Evolutionary conservation across 371 early-diverging fungal species (phyloP).

Genomic region (Mortierella sp.): DNA sequence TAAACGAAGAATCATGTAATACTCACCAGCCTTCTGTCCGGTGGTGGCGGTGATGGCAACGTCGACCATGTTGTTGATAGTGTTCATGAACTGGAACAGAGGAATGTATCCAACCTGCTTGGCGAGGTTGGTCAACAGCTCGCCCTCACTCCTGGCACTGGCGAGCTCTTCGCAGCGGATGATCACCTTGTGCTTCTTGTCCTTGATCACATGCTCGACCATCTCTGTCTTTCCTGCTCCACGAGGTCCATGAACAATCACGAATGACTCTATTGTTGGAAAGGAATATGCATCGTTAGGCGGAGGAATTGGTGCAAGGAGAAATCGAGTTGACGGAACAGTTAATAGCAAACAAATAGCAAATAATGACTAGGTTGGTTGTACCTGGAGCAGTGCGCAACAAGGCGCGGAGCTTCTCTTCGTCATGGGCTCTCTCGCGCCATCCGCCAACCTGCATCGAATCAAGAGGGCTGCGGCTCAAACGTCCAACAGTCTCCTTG

Average conservation of each 20-base stretch:
- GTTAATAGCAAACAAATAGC: too few relatives aligned
- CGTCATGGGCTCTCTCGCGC: constrained; percentile 73
- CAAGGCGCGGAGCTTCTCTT: constrained; percentile 67
- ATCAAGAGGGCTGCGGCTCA: constrained; percentile 39
- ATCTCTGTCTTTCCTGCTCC: constrained; percentile 72
- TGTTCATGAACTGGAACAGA: constrained; percentile 81
- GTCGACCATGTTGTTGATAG: constrained; percentile 79
- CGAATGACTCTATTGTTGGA: constrained; percentile 63
- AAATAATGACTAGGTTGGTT: too few relatives aligned
- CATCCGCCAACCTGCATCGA: constrained; percentile 53
- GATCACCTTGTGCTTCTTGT: constrained; percentile 73
- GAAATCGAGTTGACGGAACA: not conserved
- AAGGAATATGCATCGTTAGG: not conserved
- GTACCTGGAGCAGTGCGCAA: constrained; percentile 76
- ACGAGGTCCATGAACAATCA: constrained; percentile 71
- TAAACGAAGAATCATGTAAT: not conserved
- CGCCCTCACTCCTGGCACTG: constrained; percentile 76
- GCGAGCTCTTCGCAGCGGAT: constrained; percentile 85
- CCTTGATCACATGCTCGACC: constrained; percentile 64
- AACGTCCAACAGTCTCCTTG: constrained; percentile 67
- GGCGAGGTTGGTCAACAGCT: constrained; percentile 74
- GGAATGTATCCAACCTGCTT: constrained; percentile 86
- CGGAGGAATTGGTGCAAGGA: not conserved
- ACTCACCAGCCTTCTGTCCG: constrained; percentile 81
- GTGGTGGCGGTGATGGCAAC: constrained; percentile 85